Conservation (phyloP, 371 early-diverging fungal species). For the Blakeslea trispora region DNA sequence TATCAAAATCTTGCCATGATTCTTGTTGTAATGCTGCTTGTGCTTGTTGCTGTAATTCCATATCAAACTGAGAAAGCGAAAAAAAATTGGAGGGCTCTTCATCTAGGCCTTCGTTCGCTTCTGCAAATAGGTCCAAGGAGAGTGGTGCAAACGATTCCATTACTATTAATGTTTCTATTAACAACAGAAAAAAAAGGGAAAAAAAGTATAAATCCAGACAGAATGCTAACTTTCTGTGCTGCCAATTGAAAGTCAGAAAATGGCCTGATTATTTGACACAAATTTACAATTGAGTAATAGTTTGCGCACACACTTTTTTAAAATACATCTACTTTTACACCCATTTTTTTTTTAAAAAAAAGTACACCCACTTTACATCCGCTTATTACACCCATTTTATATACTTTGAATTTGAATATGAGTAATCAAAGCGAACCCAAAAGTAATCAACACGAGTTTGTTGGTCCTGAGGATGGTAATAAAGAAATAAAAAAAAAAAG, state of each 20-base stretch:
- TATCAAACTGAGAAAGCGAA: constrained; percentile 42
- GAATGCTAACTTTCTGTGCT: background rate
- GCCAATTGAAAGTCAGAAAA: background rate
- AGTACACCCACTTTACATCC: too few species aligned
- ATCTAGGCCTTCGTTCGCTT: constrained; percentile 9
- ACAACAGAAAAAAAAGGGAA: constrained; percentile 1
- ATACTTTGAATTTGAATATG: too few species aligned
- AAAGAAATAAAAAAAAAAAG: too few species aligned
- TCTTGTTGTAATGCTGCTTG: constrained; percentile 39
- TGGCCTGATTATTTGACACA: background rate
- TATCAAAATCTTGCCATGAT: constrained; percentile 44
- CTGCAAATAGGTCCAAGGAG: constrained; percentile 26
- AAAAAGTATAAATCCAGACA: background rate
- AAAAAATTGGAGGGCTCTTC: constrained; percentile 24
- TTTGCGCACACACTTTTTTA: too few species aligned
- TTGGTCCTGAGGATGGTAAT: too few species aligned
- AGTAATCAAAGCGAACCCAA: too few species aligned
- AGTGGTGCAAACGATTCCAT: constrained; percentile 33
- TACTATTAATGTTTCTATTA: background rate
- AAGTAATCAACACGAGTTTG: too few species aligned
- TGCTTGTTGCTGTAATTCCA: constrained; percentile 48
- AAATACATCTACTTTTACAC: too few species aligned
- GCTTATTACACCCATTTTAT: too few species aligned
- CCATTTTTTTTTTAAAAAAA: too few species aligned
- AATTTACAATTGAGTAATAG: too few species aligned